phyloP scores from a whole-genome alignment of 768 basidiomycete genomes.

The Clitopilus passeckerianus region DNA sequence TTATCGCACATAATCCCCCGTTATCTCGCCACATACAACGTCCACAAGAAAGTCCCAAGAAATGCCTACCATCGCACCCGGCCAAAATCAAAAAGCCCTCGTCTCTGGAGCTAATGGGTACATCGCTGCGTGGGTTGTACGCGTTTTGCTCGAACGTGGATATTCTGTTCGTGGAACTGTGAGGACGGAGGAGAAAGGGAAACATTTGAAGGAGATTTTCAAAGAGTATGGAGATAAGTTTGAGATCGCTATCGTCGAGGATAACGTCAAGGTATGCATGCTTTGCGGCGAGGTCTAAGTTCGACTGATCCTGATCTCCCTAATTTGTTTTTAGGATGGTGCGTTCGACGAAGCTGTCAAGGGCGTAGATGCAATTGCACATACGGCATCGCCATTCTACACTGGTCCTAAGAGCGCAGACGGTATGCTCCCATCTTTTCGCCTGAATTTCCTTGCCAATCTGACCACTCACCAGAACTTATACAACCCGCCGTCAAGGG shows the following conservation, averaged over 20 bases:
- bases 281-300: neutral
- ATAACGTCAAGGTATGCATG: conserved; percentile 16
- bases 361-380: conserved; percentile 59
- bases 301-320: neutral
- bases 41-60: neutral
- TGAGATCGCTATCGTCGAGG: conserved; percentile 18
- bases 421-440: conserved; percentile 3
- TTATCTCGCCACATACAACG: neutral
- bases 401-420: conserved; percentile 32
- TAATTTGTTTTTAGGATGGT: conserved; percentile 31
- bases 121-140: conserved; percentile 24
- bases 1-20: neutral
- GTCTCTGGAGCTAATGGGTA: conserved; percentile 25
- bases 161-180: conserved; percentile 23
- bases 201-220: conserved; percentile 15
- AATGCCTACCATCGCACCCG: conserved; percentile 16
- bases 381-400: conserved; percentile 58
- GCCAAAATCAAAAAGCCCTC: conserved; percentile 16
- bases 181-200: conserved; percentile 17
- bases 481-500: conserved; percentile 71
- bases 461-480: conserved; percentile 35
- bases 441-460: neutral
- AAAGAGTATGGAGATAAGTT: conserved; percentile 19
- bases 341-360: conserved; percentile 72
- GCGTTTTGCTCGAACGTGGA: conserved; percentile 20